Evolutionary conservation across 106 monocot genomes (phyloP).

Genomic region (Acanthochlamys bracteata): DNA sequence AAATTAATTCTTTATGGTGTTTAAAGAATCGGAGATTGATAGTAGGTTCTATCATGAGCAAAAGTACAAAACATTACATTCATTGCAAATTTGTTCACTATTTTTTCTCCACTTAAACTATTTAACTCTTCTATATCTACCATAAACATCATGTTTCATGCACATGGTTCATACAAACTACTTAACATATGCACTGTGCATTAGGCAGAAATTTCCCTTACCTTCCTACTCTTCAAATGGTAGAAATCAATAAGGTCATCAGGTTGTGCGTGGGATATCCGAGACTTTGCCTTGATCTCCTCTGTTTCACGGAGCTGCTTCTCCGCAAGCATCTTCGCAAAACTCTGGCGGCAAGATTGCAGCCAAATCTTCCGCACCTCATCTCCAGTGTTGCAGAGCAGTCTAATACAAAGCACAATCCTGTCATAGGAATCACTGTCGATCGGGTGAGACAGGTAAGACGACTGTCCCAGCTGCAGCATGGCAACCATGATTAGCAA

Average conservation of each 20-base stretch:
- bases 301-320: conserved; percentile 82
- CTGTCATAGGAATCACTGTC: conserved; percentile 87
- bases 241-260: conserved; percentile 98
- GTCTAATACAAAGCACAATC: conserved; percentile 66
- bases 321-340: conserved; percentile 83
- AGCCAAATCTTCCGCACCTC: conserved; percentile 79
- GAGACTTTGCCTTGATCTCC: conserved; percentile 72
- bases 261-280: conserved; percentile 74
- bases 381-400: conserved; percentile 90
- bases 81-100: too few relatives aligned
- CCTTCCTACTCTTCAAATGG: conserved; percentile 91
- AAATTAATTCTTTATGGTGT: too few relatives aligned
- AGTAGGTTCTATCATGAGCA: too few relatives aligned
- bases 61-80: too few relatives aligned
- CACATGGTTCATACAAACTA: not conserved
- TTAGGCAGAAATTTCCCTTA: conserved; percentile 8
- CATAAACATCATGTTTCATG: too few relatives aligned
- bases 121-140: too few relatives aligned
- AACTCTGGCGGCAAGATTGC: conserved; percentile 77
- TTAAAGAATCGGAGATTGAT: too few relatives aligned
- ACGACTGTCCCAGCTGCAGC: conserved; percentile 73
- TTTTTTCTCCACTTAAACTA: too few relatives aligned
- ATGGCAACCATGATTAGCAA: conserved; percentile 77
- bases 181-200: not conserved
- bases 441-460: conserved; percentile 61